These are phyloP conservation scores for Podaxis sp. DNA, from an alignment of 768 basidiomycete species.

Conservation along the genomic window DNA sequence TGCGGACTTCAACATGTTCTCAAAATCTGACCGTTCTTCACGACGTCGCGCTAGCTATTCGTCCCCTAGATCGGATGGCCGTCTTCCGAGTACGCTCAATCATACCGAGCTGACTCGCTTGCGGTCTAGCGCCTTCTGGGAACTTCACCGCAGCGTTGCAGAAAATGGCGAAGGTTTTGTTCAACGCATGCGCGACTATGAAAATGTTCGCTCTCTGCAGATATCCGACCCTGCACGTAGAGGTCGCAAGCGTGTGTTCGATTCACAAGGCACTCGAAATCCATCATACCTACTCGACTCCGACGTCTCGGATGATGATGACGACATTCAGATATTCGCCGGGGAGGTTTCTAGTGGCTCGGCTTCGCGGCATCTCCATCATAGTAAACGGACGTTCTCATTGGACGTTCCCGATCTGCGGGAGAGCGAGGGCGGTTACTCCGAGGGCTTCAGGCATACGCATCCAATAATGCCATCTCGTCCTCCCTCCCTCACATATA, in stretches of 20 bases:
- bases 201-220: slow-evolving; percentile 45
- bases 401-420: slow-evolving; percentile 25
- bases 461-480: not conserved
- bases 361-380: slow-evolving; percentile 22
- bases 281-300: slow-evolving; percentile 20
- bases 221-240: slow-evolving; percentile 14
- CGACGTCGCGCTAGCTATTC: slow-evolving; percentile 12
- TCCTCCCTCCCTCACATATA: not conserved
- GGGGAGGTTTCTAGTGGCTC: slow-evolving; percentile 29
- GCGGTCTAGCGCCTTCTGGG: slow-evolving; percentile 64
- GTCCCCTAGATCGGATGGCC: slow-evolving; percentile 11
- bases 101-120: slow-evolving; percentile 32
- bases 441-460: not conserved
- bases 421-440: not conserved
- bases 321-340: slow-evolving; percentile 57
- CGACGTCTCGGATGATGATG: slow-evolving; percentile 51
- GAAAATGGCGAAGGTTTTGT: slow-evolving; percentile 70
- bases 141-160: slow-evolving; percentile 60
- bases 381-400: slow-evolving; percentile 42
- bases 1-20: slow-evolving; percentile 47
- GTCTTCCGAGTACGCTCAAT: slow-evolving; percentile 14
- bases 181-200: slow-evolving; percentile 73
- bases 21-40: slow-evolving; percentile 21
- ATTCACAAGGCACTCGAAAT: slow-evolving; percentile 10
- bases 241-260: slow-evolving; percentile 38